Evolutionary conservation across 2,329 filamentous ascomycete species (phyloP), one percentile per base, ranked within the genome.

Genomic region (Arthrobotrys pseudoclavata): DNA sequence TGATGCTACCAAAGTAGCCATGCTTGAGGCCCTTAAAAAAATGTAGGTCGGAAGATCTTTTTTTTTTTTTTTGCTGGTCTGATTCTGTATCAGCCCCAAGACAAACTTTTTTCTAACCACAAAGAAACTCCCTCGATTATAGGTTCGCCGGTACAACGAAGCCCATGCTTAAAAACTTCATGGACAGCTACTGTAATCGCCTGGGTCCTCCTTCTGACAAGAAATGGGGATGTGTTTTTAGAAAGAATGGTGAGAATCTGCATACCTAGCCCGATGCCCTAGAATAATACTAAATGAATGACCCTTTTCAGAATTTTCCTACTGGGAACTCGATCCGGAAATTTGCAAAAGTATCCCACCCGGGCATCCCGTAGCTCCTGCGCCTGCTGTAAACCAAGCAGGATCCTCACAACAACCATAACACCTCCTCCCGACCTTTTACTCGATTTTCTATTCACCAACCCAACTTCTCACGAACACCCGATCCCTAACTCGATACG

Each of bases 1-100:
- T 79, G 88, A 91, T 84, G 85, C 93, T 60, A 92, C 89, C 45
- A 96, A 96, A 84, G 84, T 90, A 1, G 92, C 91, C 6, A 84
- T 96, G 80, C 86, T 93, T 7, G 92, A 95, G 83, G 87, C 91
- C 4, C 83, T 96, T 76, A 92, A 93, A 83, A 90, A 91, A 82
- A 87, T 89, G 80, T 93, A 60, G 13, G 64, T 66, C 15, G 2
- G n/a, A 34, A 22, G 18, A n/a, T 9, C 12, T 34, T 34, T 5
- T 12, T 12, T 20, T 29, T 45, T 2, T 47, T 7, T 22, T 40
- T 37, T 15, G 9, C 10, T 6, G n/a, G 1, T 22, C 9, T n/a
- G 29, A 37, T 40, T 40, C 37, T 40, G 12, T 15, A 4, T 40
- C 2, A 3, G 4, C 37, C 37, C 15, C 37, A 15, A 40, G 12